These are phyloP conservation scores for Geotrichum klebahnii DNA, from an alignment of 1,139 yeast genomes.

Conservation along the genomic window DNA sequence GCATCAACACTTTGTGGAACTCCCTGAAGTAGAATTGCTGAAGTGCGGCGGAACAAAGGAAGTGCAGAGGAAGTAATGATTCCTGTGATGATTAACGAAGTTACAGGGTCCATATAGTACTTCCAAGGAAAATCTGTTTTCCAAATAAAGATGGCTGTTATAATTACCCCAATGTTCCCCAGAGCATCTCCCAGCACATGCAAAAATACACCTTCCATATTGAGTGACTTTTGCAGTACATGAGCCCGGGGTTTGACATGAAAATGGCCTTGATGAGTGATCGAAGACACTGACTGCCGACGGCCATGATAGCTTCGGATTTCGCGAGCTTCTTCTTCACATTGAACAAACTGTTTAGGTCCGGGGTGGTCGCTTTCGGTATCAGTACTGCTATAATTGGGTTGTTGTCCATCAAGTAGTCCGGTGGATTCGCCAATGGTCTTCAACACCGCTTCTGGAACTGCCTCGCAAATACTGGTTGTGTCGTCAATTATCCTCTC, in stretches of 20 bases:
- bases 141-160: slow-evolving; percentile 90
- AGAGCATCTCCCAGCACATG: slow-evolving; percentile 95
- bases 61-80: slow-evolving; percentile 88
- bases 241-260: slow-evolving; percentile 39
- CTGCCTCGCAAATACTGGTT: slow-evolving; percentile 16
- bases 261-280: slow-evolving; percentile 37
- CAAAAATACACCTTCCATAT: slow-evolving; percentile 94
- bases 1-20: slow-evolving; percentile 81
- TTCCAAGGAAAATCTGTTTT: slow-evolving; percentile 86
- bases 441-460: slow-evolving; percentile 1
- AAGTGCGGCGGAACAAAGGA: slow-evolving; percentile 82
- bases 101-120: slow-evolving; percentile 77
- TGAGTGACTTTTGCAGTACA: slow-evolving; percentile 57
- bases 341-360: background rate
- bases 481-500: slow-evolving; percentile 14
- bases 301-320: slow-evolving; percentile 18
- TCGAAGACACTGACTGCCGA: slow-evolving; percentile 23
- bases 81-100: slow-evolving; percentile 77
- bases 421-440: slow-evolving; percentile 7
- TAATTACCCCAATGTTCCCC: slow-evolving; percentile 90
- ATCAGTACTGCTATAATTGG: background rate
- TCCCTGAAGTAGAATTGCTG: slow-evolving; percentile 85
- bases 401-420: slow-evolving; percentile 17
- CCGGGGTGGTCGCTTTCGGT: background rate
- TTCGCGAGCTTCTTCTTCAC: no score